Conservation (phyloP, 1,139 yeast genomes). For the Blastobotrys niveus region DNA sequence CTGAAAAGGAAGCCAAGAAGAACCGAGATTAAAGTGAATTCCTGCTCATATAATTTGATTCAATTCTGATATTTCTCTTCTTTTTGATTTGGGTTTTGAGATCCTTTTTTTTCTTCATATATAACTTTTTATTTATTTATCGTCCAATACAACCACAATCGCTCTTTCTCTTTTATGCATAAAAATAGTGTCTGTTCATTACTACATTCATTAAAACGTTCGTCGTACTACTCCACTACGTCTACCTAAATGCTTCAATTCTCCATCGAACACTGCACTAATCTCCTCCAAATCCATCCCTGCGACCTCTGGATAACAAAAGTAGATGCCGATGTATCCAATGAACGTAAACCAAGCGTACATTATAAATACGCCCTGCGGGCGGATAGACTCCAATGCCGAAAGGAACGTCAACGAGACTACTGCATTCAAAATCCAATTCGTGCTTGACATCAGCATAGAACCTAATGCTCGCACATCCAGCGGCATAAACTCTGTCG, state of each 20-base stretch:
- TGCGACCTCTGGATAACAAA: constrained; percentile 45
- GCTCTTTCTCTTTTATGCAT: too few relatives aligned
- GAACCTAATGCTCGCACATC: constrained; percentile 43
- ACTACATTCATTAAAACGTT: not conserved
- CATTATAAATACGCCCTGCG: constrained; percentile 37
- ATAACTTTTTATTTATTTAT: too few relatives aligned
- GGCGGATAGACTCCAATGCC: constrained; percentile 32
- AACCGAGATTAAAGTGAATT: not conserved
- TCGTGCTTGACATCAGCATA: constrained; percentile 41
- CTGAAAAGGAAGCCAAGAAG: not conserved
- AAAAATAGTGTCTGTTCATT: too few relatives aligned
- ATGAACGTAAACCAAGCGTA: constrained; percentile 37
- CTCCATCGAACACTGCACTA: constrained; percentile 34
- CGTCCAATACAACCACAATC: too few relatives aligned
- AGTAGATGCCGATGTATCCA: constrained; percentile 40
- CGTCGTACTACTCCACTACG: not conserved
- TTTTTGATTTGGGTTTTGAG: too few relatives aligned
- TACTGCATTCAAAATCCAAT: constrained; percentile 42
- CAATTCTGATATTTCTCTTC: not conserved
- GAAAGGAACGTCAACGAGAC: constrained; percentile 41
- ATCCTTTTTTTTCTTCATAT: too few relatives aligned
- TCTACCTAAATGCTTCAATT: constrained; percentile 1
- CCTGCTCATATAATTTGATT: not conserved
- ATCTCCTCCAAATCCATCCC: constrained; percentile 45
- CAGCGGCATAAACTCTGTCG: constrained; percentile 43